Percentiles rank a stretch among this genome's conserved stretches.
These are phyloP conservation scores for Pythium periplocum DNA, from an alignment of 352 stramenopile genomes.

Conservation along the genomic window DNA sequence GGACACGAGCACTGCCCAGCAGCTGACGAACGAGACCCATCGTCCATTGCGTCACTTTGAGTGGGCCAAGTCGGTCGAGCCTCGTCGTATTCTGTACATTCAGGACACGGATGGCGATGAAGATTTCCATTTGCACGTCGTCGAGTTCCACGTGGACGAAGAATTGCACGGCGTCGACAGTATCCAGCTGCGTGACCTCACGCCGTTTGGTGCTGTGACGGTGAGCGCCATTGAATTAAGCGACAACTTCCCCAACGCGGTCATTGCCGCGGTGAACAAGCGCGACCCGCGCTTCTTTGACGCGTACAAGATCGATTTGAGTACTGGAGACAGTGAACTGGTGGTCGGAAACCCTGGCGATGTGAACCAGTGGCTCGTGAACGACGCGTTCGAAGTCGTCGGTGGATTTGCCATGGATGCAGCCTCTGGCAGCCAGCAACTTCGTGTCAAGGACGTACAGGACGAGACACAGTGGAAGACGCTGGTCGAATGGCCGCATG, in stretches of 20 bases:
- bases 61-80: conserved; percentile 26
- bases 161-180: conserved; percentile 9
- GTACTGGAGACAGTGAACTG: conserved; percentile 21
- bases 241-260: conserved; percentile 23
- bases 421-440: conserved; percentile 18
- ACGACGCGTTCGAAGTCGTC: conserved; percentile 28
- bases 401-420: conserved; percentile 7
- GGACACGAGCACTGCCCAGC: conserved; percentile 17
- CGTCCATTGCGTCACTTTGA: conserved; percentile 34
- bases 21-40: conserved; percentile 33
- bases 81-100: conserved; percentile 30
- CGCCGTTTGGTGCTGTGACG: conserved; percentile 28
- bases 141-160: conserved; percentile 29
- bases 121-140: conserved; percentile 39
- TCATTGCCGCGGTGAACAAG: conserved; percentile 34
- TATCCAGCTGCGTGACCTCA: conserved; percentile 29
- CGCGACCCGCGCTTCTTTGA: conserved; percentile 29
- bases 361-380: conserved; percentile 20
- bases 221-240: conserved; percentile 24
- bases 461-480: conserved; percentile 21
- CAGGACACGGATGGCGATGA: conserved; percentile 40
- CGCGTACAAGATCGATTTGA: conserved; percentile 23
- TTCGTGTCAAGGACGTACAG: conserved; percentile 23
- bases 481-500: conserved; percentile 31
- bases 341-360: conserved; percentile 28